A percentile compares a stretch with the other conserved stretches of the same genome.
These are phyloP conservation scores for Salvia hispanica DNA, from an alignment of 257 asterid species.

Conservation along the genomic window DNA sequence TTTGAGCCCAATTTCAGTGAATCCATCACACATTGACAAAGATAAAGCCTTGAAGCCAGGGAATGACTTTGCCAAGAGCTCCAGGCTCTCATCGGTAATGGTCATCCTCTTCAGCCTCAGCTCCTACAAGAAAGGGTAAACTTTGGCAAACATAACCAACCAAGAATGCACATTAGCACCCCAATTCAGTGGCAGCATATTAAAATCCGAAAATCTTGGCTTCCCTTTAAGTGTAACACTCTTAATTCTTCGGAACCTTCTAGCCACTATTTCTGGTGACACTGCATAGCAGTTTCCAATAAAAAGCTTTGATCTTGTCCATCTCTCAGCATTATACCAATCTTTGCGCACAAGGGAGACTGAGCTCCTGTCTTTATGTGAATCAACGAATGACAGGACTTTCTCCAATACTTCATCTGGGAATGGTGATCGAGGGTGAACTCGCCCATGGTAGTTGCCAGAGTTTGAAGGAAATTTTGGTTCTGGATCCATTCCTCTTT, in stretches of 20 bases:
- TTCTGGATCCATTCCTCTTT: slow-evolving; percentile 55
- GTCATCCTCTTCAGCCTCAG: slow-evolving; percentile 80
- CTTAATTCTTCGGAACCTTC: slow-evolving; percentile 68
- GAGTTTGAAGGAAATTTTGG: slow-evolving; percentile 42
- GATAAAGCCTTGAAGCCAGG: slow-evolving; percentile 68
- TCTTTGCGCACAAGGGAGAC: slow-evolving; percentile 72
- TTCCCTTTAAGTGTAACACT: slow-evolving; percentile 71
- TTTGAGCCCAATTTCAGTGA: slow-evolving; percentile 68
- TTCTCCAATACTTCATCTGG: slow-evolving; percentile 82
- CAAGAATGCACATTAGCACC: slow-evolving; percentile 75
- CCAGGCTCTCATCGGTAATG: slow-evolving; percentile 70
- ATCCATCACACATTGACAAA: slow-evolving; percentile 79
- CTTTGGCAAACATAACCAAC: slow-evolving; percentile 65
- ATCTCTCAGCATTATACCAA: slow-evolving; percentile 83
- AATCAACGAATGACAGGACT: slow-evolving; percentile 58
- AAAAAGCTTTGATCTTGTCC: slow-evolving; percentile 72
- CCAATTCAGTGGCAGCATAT: slow-evolving; percentile 70
- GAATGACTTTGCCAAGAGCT: slow-evolving; percentile 69
- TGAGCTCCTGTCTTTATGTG: slow-evolving; percentile 67
- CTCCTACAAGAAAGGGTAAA: slow-evolving; percentile 80
- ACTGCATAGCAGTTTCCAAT: slow-evolving; percentile 84
- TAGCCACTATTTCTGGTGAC: slow-evolving; percentile 71
- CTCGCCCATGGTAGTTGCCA: slow-evolving; percentile 35
- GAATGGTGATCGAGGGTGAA: slow-evolving; percentile 49
- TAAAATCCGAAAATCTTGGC: slow-evolving; percentile 80